These are phyloP conservation scores for Sordaria brevicollis DNA, from an alignment of 495 filamentous ascomycete genomes.

Conservation along the genomic window DNA sequence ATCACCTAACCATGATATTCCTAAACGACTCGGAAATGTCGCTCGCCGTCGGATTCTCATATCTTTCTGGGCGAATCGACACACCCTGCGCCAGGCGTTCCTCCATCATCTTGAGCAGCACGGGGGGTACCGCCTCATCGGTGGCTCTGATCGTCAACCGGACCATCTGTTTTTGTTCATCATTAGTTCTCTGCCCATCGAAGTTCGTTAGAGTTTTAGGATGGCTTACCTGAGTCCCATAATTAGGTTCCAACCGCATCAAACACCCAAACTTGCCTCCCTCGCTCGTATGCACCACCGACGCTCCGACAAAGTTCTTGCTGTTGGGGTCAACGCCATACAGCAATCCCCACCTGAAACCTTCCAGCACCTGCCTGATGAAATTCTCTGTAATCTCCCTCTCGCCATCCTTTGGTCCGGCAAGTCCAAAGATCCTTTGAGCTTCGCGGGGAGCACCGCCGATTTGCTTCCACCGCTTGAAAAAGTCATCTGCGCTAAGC, in stretches of 20 bases:
- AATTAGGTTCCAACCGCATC: constrained; percentile 90
- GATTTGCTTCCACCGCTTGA: constrained; percentile 98
- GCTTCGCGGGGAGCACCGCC: constrained; percentile 77
- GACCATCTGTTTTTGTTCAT: constrained; percentile 59
- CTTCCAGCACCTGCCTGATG: constrained; percentile 57
- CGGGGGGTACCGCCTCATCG: constrained; percentile 73
- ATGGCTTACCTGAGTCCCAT: constrained; percentile 62
- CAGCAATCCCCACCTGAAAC: constrained; percentile 81
- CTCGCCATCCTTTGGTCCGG: constrained; percentile 36
- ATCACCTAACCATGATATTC: constrained; percentile 39
- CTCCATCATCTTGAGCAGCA: constrained; percentile 78
- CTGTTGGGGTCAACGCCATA: constrained; percentile 78
- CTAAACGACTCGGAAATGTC: constrained; percentile 40
- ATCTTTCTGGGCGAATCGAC: constrained; percentile 28
- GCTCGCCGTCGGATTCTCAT: constrained; percentile 22
- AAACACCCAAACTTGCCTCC: constrained; percentile 90
- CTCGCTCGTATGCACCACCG: constrained; percentile 72
- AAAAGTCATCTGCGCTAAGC: constrained; percentile 82
- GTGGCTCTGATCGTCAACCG: constrained; percentile 91
- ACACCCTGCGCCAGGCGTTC: constrained; percentile 52
- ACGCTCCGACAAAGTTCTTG: constrained; percentile 90
- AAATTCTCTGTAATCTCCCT: constrained; percentile 44
- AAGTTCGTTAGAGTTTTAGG: neutral
- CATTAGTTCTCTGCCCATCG: neutral
- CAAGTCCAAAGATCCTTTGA: constrained; percentile 71